Evolutionary conservation across 768 basidiomycete genomes (phyloP), one percentile per base, ranked within the genome.

Genomic region (Tricholoma matsutake): DNA sequence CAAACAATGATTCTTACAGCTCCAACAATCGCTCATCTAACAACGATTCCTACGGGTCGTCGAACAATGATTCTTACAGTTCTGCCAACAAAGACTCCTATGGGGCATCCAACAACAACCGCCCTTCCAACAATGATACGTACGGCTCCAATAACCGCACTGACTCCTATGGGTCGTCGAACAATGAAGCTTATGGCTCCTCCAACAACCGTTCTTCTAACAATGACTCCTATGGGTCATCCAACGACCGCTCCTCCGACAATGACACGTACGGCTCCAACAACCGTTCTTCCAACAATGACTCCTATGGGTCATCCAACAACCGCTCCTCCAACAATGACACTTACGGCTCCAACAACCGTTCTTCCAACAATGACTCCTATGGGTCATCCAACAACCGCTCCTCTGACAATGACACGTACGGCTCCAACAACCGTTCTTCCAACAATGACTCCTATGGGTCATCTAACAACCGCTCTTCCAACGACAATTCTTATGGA

Each of bases 241-340:
- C 56, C 52, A 64, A 61, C 63, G 67, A 71, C 53, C 63, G 65
- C 45, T 67, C 59, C 54, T 63, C 63, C 58, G 68, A 68, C 43
- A 61, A 62, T 37, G 55, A 65, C 41, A 58, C 57, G 5, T 65
- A 34, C 49, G 61, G 64, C 25, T 67, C 64, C 32, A 20, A 59
- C 51, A 56, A 56, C 31, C 63, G 67, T 8, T 68, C 67, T 25
- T 62, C 63, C 18, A 58, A 61, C 31, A 57, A 61, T 11, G 65
- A 73, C 61, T 63, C 55, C 13, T 73, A 74, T 52, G 67, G 69
- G 25, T 70, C 67, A 31, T 70, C 68, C 51, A 69, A 65, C 61
- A 65, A 72, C n/a, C n/a, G n/a, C n/a, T n/a, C n/a, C n/a, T n/a
- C 68, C 51, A 69, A 65, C 61, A 65, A 72, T 54, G 56, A 70